phyloP scores from a whole-genome alignment of 345 rosid species.

The Zanthoxylum bungeanum region DNA sequence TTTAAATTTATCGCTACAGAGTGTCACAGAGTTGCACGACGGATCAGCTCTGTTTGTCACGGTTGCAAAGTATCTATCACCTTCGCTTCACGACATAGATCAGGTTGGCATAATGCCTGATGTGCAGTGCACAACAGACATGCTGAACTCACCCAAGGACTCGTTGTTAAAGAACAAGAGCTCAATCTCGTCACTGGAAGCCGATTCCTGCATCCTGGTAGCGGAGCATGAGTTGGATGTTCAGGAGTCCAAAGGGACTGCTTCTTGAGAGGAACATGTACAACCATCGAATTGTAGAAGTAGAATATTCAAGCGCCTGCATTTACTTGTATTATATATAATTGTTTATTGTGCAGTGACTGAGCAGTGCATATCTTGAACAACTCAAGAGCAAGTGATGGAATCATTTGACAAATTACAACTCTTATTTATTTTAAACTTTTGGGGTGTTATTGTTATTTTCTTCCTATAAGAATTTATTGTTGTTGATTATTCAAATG shows the following conservation, averaged over 20 bases:
- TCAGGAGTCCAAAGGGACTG: slow-evolving; percentile 57
- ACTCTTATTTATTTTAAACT: too few relatives aligned
- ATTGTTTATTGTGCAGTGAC: too few relatives aligned
- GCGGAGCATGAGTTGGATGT: slow-evolving; percentile 81
- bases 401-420: too few relatives aligned
- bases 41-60: slow-evolving; percentile 93
- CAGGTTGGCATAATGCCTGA: slow-evolving; percentile 80
- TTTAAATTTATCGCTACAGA: slow-evolving; percentile 37
- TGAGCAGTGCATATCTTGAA: too few relatives aligned
- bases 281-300: too few relatives aligned
- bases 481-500: too few relatives aligned
- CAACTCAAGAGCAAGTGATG: too few relatives aligned
- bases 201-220: slow-evolving; percentile 85
- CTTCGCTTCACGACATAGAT: slow-evolving; percentile 83
- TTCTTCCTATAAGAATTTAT: too few relatives aligned
- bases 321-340: too few relatives aligned
- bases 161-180: slow-evolving; percentile 36
- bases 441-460: too few relatives aligned
- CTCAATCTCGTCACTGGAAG: slow-evolving; percentile 61
- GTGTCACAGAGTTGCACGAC: slow-evolving; percentile 78
- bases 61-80: slow-evolving; percentile 86
- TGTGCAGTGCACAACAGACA: slow-evolving; percentile 78
- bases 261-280: slow-evolving; percentile 60
- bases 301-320: too few relatives aligned
- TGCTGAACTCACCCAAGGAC: slow-evolving; percentile 53